Evolutionary conservation across 306 rosid species (phyloP).

Genomic region (Corylus americana): DNA sequence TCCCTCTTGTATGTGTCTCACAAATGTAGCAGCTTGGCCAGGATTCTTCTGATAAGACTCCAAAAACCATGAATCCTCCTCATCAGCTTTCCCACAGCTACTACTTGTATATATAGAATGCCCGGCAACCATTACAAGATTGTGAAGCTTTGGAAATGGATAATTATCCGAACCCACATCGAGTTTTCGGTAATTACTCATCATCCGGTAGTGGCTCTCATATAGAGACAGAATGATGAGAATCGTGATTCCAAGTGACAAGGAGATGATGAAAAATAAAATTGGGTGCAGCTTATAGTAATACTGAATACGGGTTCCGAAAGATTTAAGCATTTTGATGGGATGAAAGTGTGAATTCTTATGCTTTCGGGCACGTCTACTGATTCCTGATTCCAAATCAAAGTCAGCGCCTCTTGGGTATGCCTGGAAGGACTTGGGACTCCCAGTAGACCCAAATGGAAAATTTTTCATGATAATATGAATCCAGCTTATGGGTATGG

Average conservation of each 20-base stretch:
- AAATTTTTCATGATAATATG: conserved; percentile 48
- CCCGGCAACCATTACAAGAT: conserved; percentile 94
- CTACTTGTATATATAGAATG: conserved; percentile 84
- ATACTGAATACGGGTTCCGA: conserved; percentile 49
- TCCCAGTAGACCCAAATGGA: conserved; percentile 55
- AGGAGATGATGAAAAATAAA: conserved; percentile 39
- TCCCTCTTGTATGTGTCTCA: conserved; percentile 70
- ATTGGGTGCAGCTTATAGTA: conserved; percentile 66
- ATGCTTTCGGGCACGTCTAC: conserved; percentile 57
- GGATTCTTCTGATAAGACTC: conserved; percentile 91
- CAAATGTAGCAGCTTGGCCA: conserved; percentile 83
- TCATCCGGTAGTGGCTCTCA: conserved; percentile 38
- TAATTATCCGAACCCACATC: conserved; percentile 39
- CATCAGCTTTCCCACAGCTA: conserved; percentile 74
- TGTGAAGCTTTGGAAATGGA: conserved; percentile 64
- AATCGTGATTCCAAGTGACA: conserved; percentile 54
- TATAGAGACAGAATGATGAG: conserved; percentile 51
- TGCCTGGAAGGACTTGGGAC: conserved; percentile 60
- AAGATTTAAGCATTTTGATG: conserved; percentile 68
- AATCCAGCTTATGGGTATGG: conserved; percentile 21
- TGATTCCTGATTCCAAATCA: conserved; percentile 75
- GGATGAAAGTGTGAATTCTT: conserved; percentile 36
- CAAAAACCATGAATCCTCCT: conserved; percentile 91
- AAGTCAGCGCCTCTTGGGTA: conserved; percentile 57
- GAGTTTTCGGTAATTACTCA: conserved; percentile 24